These are phyloP conservation scores for Piromyces sp. DNA, from an alignment of 192 early-diverging fungal species.

Conservation along the genomic window DNA sequence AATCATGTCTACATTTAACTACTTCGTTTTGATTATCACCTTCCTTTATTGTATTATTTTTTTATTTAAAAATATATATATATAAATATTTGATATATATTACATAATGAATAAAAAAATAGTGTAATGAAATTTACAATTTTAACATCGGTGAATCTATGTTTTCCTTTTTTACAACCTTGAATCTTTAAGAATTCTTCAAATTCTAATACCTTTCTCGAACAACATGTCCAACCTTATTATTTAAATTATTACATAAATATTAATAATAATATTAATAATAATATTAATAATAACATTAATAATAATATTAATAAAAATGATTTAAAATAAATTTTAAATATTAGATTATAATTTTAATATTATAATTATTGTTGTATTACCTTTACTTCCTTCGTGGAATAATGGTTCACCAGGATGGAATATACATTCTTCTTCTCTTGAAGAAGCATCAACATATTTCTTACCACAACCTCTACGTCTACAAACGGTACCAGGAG, in stretches of 20 bases:
- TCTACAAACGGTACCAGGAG: conserved; percentile 61
- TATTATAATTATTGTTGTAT: too few species aligned
- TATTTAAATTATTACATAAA: too few species aligned
- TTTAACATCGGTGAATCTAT: conserved; percentile 57
- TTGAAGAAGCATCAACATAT: conserved; percentile 38
- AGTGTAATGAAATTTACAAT: not conserved
- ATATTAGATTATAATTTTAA: too few species aligned
- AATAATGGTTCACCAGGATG: conserved; percentile 84
- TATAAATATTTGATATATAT: too few species aligned
- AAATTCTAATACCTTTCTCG: conserved; percentile 87
- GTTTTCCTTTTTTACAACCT: conserved; percentile 77
- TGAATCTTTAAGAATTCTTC: conserved; percentile 92
- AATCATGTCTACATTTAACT: conserved; percentile 76
- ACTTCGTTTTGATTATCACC: conserved; percentile 18
- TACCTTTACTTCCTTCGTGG: conserved; percentile 85
- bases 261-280: too few species aligned
- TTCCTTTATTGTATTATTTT: not conserved
- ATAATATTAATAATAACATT: too few species aligned
- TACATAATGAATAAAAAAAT: too few species aligned
- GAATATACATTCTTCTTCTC: conserved; percentile 50
- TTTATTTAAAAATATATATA: not conserved
- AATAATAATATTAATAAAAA: too few species aligned
- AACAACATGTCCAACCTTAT: conserved; percentile 82
- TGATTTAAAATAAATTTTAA: too few species aligned
- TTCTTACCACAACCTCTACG: conserved; percentile 54